A percentile compares a stretch with the other conserved stretches of the same genome.
Conservation (phyloP, 2,329 filamentous ascomycete genomes). For the Penicillium italicum region DNA sequence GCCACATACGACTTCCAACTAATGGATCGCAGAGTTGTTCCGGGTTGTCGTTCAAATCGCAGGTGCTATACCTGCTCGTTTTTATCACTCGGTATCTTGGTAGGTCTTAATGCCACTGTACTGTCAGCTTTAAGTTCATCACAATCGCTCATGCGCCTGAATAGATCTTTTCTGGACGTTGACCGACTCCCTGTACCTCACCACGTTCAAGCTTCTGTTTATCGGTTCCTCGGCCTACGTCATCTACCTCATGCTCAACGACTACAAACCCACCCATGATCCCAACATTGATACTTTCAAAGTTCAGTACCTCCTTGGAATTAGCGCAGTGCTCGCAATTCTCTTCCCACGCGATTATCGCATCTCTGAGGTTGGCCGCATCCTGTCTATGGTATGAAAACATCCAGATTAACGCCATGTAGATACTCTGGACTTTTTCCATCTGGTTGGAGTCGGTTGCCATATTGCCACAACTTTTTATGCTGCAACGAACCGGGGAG, state of each 20-base stretch:
- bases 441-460: slow-evolving; percentile 98
- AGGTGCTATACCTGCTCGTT: slow-evolving; percentile 89
- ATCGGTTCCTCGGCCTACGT: slow-evolving; percentile 87
- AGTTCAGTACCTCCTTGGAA: slow-evolving; percentile 86
- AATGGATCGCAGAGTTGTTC: slow-evolving; percentile 70
- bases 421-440: slow-evolving; percentile 95
- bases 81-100: slow-evolving; percentile 91
- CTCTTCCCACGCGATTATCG: slow-evolving; percentile 84
- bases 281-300: slow-evolving; percentile 97
- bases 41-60: slow-evolving; percentile 98
- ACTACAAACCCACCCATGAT: slow-evolving; percentile 96
- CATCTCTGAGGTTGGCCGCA: slow-evolving; percentile 57
- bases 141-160: neutral
- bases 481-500: slow-evolving; percentile 95
- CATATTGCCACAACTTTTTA: slow-evolving; percentile 94
- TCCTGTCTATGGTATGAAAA: slow-evolving; percentile 4
- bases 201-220: slow-evolving; percentile 93
- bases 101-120: slow-evolving; percentile 36
- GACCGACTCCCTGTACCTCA: slow-evolving; percentile 82
- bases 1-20: neutral
- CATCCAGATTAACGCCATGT: slow-evolving; percentile 11
- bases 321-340: slow-evolving; percentile 72
- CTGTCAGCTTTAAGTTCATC: neutral
- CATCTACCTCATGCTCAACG: slow-evolving; percentile 95
- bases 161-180: slow-evolving; percentile 78